phyloP scores from a whole-genome alignment of 192 early-diverging fungal genomes.

The Coemansia sp. region DNA sequence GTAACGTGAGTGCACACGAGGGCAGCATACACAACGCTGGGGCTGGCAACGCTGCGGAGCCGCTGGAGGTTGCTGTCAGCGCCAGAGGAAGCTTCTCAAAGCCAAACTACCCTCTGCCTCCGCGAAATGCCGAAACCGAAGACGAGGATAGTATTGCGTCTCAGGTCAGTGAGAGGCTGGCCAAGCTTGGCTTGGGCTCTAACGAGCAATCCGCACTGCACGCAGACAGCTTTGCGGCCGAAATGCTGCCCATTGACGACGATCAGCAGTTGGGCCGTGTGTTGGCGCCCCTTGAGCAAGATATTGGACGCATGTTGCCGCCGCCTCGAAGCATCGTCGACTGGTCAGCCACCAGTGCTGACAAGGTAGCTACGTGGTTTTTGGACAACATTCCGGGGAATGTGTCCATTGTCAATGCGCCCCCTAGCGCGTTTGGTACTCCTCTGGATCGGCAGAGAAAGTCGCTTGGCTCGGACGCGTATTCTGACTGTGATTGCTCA shows the following conservation, averaged over 20 bases:
- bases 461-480: constrained; percentile 20
- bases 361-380: constrained; percentile 54
- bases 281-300: constrained; percentile 25
- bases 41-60: constrained; percentile 27
- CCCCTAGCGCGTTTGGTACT: constrained; percentile 31
- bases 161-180: constrained; percentile 45
- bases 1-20: constrained; percentile 34
- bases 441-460: constrained; percentile 20
- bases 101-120: constrained; percentile 5
- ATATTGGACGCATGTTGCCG: constrained; percentile 22
- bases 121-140: constrained; percentile 6
- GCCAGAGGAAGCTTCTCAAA: constrained; percentile 42
- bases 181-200: constrained; percentile 14
- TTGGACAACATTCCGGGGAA: constrained; percentile 53
- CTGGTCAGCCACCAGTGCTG: constrained; percentile 39
- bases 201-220: background rate
- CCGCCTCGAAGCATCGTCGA: constrained; percentile 46
- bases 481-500: constrained; percentile 32
- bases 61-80: constrained; percentile 29
- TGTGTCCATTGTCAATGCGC: constrained; percentile 38
- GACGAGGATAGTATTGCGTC: constrained; percentile 46
- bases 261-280: background rate
- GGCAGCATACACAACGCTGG: constrained; percentile 21
- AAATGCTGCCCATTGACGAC: background rate
- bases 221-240: background rate